These are phyloP conservation scores for Penstemon davidsonii DNA, from an alignment of 257 asterid genomes.

Conservation along the genomic window DNA sequence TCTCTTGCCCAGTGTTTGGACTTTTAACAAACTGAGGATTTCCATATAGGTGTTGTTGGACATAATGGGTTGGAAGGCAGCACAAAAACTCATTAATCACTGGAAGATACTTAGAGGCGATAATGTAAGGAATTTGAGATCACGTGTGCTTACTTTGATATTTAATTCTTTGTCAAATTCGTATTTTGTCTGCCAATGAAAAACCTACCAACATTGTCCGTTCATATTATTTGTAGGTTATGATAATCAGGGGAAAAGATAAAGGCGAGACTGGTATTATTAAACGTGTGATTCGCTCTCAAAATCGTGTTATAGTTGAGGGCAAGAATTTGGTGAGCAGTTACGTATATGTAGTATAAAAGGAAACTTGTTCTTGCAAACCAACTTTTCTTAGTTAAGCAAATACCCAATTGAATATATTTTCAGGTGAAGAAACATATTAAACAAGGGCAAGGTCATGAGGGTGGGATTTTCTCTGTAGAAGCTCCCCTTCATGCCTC, in stretches of 20 bases:
- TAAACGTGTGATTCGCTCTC: slow-evolving; percentile 83
- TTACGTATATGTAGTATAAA: slow-evolving; percentile 4
- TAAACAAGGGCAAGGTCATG: slow-evolving; percentile 97
- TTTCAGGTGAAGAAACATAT: slow-evolving; percentile 93
- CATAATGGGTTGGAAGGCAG: slow-evolving; percentile 93
- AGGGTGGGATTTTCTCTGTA: slow-evolving; percentile 91
- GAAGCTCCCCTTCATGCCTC: slow-evolving; percentile 98
- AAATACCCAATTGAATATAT: slow-evolving; percentile 5
- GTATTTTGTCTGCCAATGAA: not conserved
- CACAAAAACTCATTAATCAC: slow-evolving; percentile 81
- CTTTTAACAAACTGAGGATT: no score
- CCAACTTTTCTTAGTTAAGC: slow-evolving; percentile 1
- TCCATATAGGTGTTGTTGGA: no score
- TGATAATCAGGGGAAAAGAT: slow-evolving; percentile 93
- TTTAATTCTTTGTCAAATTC: not conserved
- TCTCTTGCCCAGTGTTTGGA: no score
- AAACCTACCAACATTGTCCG: not conserved
- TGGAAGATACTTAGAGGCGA: slow-evolving; percentile 96
- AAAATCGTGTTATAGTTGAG: slow-evolving; percentile 89
- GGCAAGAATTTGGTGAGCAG: slow-evolving; percentile 83
- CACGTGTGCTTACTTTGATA: not conserved
- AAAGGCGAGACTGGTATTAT: slow-evolving; percentile 85
- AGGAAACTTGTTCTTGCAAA: not conserved
- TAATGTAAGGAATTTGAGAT: slow-evolving; percentile 54
- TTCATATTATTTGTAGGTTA: slow-evolving; percentile 50